phyloP scores from a whole-genome alignment of 306 rosid species.

The Begonia masoniana region DNA sequence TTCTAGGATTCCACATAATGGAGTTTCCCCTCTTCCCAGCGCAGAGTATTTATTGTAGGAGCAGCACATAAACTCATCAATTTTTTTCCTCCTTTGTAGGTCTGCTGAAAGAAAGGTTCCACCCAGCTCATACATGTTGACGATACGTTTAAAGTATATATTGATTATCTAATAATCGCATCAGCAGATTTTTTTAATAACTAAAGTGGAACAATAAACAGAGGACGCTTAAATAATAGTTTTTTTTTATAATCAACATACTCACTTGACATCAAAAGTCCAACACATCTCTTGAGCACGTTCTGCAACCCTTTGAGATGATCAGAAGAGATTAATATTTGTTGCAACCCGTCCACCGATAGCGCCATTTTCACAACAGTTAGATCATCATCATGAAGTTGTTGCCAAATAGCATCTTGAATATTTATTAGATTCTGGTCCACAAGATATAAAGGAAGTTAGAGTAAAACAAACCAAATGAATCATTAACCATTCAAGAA shows the following conservation, averaged over 20 bases:
- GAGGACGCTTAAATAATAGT: too few relatives aligned
- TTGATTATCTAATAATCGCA: too few relatives aligned
- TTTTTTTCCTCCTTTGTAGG: too few relatives aligned
- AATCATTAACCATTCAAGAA: background rate
- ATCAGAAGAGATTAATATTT: slow-evolving; percentile 33
- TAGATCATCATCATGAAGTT: slow-evolving; percentile 67
- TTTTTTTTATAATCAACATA: slow-evolving; percentile 2
- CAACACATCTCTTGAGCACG: slow-evolving; percentile 51
- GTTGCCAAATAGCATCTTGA: slow-evolving; percentile 58
- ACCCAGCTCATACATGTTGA: too few relatives aligned
- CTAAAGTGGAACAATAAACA: too few relatives aligned
- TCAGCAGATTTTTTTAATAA: too few relatives aligned
- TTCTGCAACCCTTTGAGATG: slow-evolving; percentile 43
- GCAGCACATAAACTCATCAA: too few relatives aligned
- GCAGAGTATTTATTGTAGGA: too few relatives aligned
- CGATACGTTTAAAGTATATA: too few relatives aligned
- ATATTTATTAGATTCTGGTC: slow-evolving; percentile 49
- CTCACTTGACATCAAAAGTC: slow-evolving; percentile 42
- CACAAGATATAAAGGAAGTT: slow-evolving; percentile 14
- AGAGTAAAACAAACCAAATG: slow-evolving; percentile 7
- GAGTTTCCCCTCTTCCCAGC: too few relatives aligned
- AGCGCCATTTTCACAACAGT: slow-evolving; percentile 71
- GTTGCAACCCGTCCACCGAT: slow-evolving; percentile 41
- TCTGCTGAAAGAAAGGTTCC: too few relatives aligned
- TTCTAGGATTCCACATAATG: too few relatives aligned